Evolutionary conservation across 495 filamentous ascomycete genomes (phyloP), one percentile per base, ranked within the genome.

Genomic region (Talaromyces wortmannii): DNA sequence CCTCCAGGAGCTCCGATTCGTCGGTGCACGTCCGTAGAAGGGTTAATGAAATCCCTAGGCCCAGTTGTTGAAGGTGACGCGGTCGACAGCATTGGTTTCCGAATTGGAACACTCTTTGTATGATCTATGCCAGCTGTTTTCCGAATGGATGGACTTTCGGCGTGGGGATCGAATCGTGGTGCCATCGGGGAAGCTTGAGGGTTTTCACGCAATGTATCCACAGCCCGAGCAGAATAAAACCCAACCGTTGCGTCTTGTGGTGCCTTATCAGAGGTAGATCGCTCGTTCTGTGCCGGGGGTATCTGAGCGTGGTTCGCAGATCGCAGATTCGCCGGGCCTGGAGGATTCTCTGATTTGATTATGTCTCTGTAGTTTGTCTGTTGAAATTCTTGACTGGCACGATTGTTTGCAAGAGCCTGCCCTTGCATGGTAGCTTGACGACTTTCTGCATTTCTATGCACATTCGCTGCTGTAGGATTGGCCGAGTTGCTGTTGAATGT

Each of bases 91-190:
- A 63, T 75, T n/a, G 68, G 69, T 55, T 62, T 80, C 3, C 71
- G 74, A 0, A 95, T 73, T 0, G 89, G 86, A 36, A 83, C 81
- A 30, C 82, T 87, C 52, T 82, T 86, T 29, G 73, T 83, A 60
- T 94, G 89, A 59, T 96, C 90, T 47, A 97, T 78, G n/a, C 91
- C 91, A 0, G 87, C 85, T 4, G 92, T 96, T 62, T 92, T 91
- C 31, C 89, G 85, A 56, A 96, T 92, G 0, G 89, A 91, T 0
- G 91, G 89, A 57, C 87, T 91, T 59, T 95, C 90, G 5, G 83
- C 78, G 53, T 86, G 82, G 3, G 90, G 90, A 63, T 97, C 89
- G 68, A 96, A 97, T 48, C 75, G 73, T 5, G 81, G 79, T 7
- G 78, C 78, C 5, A 69, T 51, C 5, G 75, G 69, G 2, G 66